A percentile compares a stretch with the other conserved stretches of the same genome.
These are phyloP conservation scores for Tetracladium maxilliforme DNA, from an alignment of 2,329 filamentous ascomycete genomes.

Conservation along the genomic window DNA sequence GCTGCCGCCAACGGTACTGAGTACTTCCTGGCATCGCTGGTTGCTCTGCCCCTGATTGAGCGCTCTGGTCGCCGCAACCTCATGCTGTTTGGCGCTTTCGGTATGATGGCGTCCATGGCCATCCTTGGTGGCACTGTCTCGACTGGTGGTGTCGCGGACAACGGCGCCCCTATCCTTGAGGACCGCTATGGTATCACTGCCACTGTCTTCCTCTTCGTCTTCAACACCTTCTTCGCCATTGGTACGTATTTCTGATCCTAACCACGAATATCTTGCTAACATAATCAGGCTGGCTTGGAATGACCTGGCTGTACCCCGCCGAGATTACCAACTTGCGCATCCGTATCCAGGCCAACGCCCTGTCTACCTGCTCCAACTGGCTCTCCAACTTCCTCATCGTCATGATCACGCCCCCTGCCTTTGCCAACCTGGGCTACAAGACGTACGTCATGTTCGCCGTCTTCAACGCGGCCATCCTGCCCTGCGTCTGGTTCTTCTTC, in stretches of 20 bases:
- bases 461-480: conserved; percentile 15
- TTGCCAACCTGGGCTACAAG: conserved; percentile 15
- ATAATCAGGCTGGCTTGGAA: conserved; percentile 36
- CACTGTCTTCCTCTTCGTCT: conserved; percentile 25
- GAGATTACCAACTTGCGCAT: conserved; percentile 37
- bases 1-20: conserved; percentile 35
- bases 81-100: conserved; percentile 55
- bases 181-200: conserved; percentile 14
- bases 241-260: no score
- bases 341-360: conserved; percentile 40
- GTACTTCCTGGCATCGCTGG: conserved; percentile 22
- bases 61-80: conserved; percentile 52
- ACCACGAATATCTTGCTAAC: no score
- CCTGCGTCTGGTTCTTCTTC: conserved; percentile 47
- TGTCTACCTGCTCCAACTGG: conserved; percentile 22
- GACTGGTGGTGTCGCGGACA: conserved; percentile 13
- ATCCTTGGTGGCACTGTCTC: conserved; percentile 28
- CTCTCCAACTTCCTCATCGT: conserved; percentile 7
- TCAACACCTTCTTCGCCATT: conserved; percentile 36
- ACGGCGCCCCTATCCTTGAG: conserved; percentile 2
- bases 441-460: conserved; percentile 19
- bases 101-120: conserved; percentile 51
- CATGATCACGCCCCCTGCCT: conserved; percentile 16
- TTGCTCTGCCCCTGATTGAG: conserved; percentile 26
- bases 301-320: conserved; percentile 42